Percentiles rank a stretch among this genome's conserved stretches.
Conservation (phyloP, 257 asterid genomes). For the Salvia hispanica region DNA sequence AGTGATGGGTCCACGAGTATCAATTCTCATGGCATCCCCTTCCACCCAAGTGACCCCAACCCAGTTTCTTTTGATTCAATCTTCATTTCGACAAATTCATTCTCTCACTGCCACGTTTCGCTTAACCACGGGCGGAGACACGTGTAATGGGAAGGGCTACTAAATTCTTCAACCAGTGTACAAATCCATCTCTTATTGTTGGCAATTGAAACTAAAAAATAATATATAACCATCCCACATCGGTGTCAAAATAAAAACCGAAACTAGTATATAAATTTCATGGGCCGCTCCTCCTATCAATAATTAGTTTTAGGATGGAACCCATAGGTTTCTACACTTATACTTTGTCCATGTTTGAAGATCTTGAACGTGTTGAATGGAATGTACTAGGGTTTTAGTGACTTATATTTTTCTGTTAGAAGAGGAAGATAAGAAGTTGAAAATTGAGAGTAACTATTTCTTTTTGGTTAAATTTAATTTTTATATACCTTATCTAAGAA, state of each 20-base stretch:
- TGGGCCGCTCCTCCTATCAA: too few species aligned
- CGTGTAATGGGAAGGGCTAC: too few species aligned
- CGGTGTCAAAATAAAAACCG: too few species aligned
- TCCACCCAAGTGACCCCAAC: neutral
- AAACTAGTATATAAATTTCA: too few species aligned
- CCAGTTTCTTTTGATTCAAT: neutral
- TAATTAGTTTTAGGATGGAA: too few species aligned
- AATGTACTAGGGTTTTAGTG: neutral
- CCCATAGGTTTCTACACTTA: too few species aligned
- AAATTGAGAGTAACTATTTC: neutral
- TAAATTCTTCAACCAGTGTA: too few species aligned
- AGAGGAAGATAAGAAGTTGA: neutral
- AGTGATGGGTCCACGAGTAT: constrained; percentile 24
- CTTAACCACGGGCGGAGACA: neutral
- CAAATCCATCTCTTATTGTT: too few species aligned
- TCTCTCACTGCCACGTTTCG: constrained; percentile 9
- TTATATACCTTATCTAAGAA: too few species aligned
- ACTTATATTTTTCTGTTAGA: neutral
- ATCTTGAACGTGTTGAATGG: neutral
- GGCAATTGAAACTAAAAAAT: too few species aligned
- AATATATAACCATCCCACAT: too few species aligned
- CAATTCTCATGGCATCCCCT: constrained; percentile 17
- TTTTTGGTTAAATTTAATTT: neutral
- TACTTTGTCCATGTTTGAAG: too few species aligned
- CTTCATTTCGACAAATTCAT: neutral